Percentiles rank a stretch among this genome's conserved stretches.
phyloP scores from a whole-genome alignment of 148 eudicot genomes.

The Linanthus parryae region DNA sequence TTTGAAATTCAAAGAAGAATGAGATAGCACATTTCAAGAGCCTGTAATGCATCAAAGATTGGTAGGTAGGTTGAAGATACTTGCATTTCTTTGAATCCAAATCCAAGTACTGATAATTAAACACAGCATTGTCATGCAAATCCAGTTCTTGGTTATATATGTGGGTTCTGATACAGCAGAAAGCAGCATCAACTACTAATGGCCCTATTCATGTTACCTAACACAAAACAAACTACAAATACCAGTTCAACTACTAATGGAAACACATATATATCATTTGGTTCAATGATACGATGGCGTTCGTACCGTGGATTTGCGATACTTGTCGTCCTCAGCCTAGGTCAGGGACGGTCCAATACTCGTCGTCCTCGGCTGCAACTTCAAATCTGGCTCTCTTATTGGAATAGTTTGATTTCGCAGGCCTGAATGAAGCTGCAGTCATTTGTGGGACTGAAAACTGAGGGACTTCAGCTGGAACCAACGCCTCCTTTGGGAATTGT shows the following conservation, averaged over 20 bases:
- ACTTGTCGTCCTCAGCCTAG: constrained; percentile 46
- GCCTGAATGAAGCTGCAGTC: constrained; percentile 31
- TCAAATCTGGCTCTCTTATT: constrained; percentile 79
- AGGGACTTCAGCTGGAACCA: constrained; percentile 91
- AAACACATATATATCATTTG: no score
- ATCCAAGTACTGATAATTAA: no score
- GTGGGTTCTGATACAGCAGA: no score
- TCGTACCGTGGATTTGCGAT: constrained; percentile 7
- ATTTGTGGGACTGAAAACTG: constrained; percentile 51
- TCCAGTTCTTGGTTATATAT: no score
- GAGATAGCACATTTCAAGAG: constrained; percentile 7
- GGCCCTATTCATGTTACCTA: no score
- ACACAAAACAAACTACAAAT: no score
- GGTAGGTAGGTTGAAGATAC: neutral
- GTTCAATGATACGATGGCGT: no score
- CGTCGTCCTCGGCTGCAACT: constrained; percentile 60
- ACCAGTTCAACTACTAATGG: no score
- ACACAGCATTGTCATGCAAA: no score
- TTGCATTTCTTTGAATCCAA: no score
- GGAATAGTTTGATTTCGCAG: constrained; percentile 38
- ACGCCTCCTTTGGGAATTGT: constrained; percentile 40
- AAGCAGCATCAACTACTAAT: no score
- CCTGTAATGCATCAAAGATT: neutral
- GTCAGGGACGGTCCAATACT: constrained; percentile 86
- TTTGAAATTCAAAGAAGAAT: neutral